phyloP scores from a whole-genome alignment of 352 stramenopile species.

The Pilasporangium apinafurcum region DNA sequence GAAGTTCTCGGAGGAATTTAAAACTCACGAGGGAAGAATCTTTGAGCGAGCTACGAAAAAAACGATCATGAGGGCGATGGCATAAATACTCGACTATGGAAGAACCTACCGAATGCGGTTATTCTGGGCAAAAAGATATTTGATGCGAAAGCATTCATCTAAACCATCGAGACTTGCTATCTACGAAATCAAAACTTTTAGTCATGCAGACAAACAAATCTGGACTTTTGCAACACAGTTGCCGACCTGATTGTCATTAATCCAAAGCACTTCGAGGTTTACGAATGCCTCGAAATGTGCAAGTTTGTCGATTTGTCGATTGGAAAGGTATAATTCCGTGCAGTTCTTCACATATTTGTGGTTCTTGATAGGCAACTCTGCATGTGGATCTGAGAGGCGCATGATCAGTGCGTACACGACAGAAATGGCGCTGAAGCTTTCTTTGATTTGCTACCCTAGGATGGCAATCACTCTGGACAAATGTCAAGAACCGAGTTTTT shows the following conservation, averaged over 20 bases:
- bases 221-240: background rate
- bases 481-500: no score
- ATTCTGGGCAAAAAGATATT: constrained; percentile 84
- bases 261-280: constrained; percentile 86
- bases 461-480: background rate
- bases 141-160: constrained; percentile 83
- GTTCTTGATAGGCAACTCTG: constrained; percentile 82
- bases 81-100: background rate
- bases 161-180: constrained; percentile 61
- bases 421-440: constrained; percentile 5
- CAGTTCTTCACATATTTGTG: constrained; percentile 89
- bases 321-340: constrained; percentile 79
- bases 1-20: constrained; percentile 77
- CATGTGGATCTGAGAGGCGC: constrained; percentile 57
- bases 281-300: constrained; percentile 83
- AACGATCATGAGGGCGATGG: background rate
- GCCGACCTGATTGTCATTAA: constrained; percentile 80
- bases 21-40: constrained; percentile 51
- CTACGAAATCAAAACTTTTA: constrained; percentile 9
- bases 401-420: constrained; percentile 5
- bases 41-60: constrained; percentile 25
- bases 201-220: background rate
- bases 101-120: constrained; percentile 56
- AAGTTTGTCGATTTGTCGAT: constrained; percentile 72
- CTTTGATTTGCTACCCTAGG: background rate